phyloP scores from a whole-genome alignment of 306 rosid genomes.

The Spatholobus suberectus region DNA sequence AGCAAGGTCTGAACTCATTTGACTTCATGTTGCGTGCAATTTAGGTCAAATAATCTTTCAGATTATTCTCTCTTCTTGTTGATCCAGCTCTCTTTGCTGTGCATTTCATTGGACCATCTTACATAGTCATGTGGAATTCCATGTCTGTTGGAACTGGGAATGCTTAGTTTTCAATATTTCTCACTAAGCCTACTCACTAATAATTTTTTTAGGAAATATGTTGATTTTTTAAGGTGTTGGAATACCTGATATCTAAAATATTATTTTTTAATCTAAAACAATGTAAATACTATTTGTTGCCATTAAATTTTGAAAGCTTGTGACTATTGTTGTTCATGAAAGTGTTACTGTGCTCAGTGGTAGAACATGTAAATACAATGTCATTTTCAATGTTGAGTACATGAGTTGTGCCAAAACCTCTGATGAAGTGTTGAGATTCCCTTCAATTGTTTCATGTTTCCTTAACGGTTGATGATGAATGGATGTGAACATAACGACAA shows the following conservation, averaged over 20 bases:
- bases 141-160: background rate
- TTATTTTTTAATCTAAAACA: background rate
- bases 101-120: background rate
- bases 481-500: conserved; percentile 20
- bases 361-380: background rate
- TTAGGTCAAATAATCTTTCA: background rate
- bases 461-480: conserved; percentile 24
- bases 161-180: background rate
- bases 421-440: background rate
- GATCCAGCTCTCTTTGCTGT: background rate
- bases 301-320: conserved; percentile 11
- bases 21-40: background rate
- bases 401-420: background rate
- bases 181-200: background rate
- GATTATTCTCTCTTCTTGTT: too few species aligned
- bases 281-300: background rate
- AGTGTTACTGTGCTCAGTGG: background rate
- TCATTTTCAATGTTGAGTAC: conserved; percentile 14
- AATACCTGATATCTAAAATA: background rate
- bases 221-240: background rate
- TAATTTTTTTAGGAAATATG: background rate
- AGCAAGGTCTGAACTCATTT: background rate
- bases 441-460: conserved; percentile 15
- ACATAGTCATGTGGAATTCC: background rate
- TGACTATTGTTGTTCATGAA: conserved; percentile 6